A percentile compares a stretch with the other conserved stretches of the same genome.
These are phyloP conservation scores for Malus orientalis DNA, from an alignment of 306 rosid species.

Conservation along the genomic window DNA sequence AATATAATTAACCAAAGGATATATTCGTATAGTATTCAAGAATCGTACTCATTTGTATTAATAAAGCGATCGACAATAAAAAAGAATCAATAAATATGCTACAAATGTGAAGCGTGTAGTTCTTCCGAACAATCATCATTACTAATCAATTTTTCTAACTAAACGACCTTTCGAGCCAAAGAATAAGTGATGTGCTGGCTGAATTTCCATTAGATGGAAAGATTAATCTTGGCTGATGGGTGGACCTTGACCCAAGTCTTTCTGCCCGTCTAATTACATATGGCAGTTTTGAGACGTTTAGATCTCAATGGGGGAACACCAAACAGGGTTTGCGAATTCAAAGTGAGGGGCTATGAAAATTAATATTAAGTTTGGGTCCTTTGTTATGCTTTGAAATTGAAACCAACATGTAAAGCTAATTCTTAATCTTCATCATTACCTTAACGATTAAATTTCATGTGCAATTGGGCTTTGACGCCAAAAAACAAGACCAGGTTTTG, in stretches of 20 bases:
- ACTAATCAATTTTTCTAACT: neutral
- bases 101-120: neutral
- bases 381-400: slow-evolving; percentile 10
- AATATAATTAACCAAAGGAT: too few relatives aligned
- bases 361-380: neutral
- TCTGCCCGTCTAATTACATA: neutral
- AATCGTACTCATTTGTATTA: too few relatives aligned
- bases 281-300: slow-evolving; percentile 38
- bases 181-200: neutral
- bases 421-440: slow-evolving; percentile 11
- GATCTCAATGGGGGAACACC: slow-evolving; percentile 11
- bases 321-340: neutral
- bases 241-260: neutral
- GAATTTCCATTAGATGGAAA: neutral
- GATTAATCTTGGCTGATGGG: neutral
- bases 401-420: neutral
- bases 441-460: neutral
- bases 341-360: neutral
- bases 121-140: neutral
- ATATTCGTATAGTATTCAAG: too few relatives aligned
- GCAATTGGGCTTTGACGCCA: neutral
- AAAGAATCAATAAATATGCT: neutral
- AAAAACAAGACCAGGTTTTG: neutral
- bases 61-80: neutral
- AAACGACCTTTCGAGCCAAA: neutral